Base-by-base conservation (phyloP, 2,329 filamentous ascomycete species). In the Trichoderma sp. region DNA sequence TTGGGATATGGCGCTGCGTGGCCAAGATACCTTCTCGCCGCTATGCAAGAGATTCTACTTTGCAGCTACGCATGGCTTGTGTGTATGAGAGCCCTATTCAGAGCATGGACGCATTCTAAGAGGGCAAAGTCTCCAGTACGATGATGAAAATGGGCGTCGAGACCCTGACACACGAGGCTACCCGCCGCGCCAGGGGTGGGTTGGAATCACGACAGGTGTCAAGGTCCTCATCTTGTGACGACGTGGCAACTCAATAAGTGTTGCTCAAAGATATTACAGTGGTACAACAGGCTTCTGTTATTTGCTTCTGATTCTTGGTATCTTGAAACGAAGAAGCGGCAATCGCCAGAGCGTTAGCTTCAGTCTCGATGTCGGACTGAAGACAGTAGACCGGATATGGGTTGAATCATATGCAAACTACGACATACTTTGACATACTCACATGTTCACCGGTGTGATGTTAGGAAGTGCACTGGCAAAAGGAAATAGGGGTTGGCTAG, bases 1-100 rank as follows among this genome's bases (percentile, higher is more conserved):
- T 28, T 16, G 21, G 39, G 24, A 26, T 66, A 60, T 66, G 60
- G 65, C 60, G 68, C 65, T 66, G 67, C 28, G 55, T 32, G 52
- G 52, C 54, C 43, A 39, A 59, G 54, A 43, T 28, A 43, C 32
- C 28, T 30, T 8, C 39, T 43, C 39, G 51, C 34, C 59, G 32
- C 51, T 26, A 39, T 39, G 43, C 52, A 65, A 58, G 51, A 66
- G 37, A 14, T n/a, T 21, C 55, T 18, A 24, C 37, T 51, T 30
- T 6, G 46, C 49, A 7, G 64, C 39, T 21, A 51, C 64, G 14
- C 46, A 64, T 26, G 26, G 8, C 21, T 16, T 18, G 11, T 39
- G 32, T 26, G 2, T 54, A 32, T 21, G 34, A 52, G 30, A 54
- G 46, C 14, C 6, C 11, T 18, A 32, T 39, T 54, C 60, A 21